Conservation (phyloP, 495 filamentous ascomycete species). For the Aspergillus steynii region DNA sequence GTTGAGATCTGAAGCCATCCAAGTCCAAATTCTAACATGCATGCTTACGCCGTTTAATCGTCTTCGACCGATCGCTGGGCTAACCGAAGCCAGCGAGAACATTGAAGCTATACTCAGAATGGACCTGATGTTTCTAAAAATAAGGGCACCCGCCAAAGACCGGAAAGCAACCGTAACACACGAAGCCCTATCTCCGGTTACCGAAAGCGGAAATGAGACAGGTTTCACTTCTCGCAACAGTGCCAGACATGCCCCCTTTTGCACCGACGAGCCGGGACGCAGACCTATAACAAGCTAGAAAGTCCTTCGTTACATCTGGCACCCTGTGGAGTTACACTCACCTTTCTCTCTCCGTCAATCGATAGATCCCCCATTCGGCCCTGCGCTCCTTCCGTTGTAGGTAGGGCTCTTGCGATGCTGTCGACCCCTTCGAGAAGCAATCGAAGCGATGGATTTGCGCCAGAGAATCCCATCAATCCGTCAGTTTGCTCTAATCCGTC, state of each 20-base stretch:
- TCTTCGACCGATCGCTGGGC: background rate
- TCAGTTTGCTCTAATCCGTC: background rate
- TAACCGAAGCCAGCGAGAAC: background rate
- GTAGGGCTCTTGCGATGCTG: background rate
- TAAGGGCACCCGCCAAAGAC: background rate
- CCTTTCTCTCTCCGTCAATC: conserved; percentile 2
- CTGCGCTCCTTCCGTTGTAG: conserved; percentile 16
- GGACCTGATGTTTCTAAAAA: conserved; percentile 7
- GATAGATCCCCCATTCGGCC: background rate
- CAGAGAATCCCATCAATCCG: background rate
- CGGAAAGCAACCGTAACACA: conserved; percentile 12
- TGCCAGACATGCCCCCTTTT: background rate
- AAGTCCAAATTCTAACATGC: background rate
- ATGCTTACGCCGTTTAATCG: background rate
- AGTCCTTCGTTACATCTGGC: conserved; percentile 14
- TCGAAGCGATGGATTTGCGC: background rate
- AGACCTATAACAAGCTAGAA: conserved; percentile 2
- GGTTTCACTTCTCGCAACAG: conserved; percentile 9
- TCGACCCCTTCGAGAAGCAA: background rate
- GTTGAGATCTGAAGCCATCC: background rate
- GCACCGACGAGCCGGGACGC: background rate
- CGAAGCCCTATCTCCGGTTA: conserved; percentile 12
- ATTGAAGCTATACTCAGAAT: background rate
- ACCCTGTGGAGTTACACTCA: background rate
- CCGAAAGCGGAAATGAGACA: conserved; percentile 23